phyloP scores from a whole-genome alignment of 176 grass and related monocot genomes.

The Triticum monococcum region DNA sequence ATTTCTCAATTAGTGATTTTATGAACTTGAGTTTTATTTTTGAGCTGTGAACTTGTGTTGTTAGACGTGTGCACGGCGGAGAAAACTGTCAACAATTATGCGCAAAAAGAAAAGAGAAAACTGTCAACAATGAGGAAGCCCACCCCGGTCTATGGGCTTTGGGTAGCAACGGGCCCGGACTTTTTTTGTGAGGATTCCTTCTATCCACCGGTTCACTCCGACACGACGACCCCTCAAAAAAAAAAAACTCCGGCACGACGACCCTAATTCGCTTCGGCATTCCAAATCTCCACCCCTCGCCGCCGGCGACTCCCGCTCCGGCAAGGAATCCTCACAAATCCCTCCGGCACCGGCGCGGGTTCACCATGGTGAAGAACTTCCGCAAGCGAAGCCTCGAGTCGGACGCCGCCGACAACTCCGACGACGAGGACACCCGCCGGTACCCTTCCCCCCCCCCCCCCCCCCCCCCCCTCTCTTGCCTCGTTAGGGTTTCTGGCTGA shows the following conservation, averaged over 20 bases:
- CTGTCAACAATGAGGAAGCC: no score
- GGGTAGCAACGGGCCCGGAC: neutral
- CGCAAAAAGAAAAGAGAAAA: no score
- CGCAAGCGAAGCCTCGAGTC: constrained; percentile 59
- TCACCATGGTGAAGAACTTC: constrained; percentile 55
- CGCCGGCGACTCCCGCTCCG: constrained; percentile 29
- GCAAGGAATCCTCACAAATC: neutral
- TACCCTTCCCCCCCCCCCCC: neutral
- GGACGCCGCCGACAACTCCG: constrained; percentile 52
- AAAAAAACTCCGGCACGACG: neutral
- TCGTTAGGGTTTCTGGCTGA: neutral
- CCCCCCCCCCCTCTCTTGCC: neutral
- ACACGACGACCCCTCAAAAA: no score
- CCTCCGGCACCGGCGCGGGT: neutral
- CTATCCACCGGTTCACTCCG: neutral
- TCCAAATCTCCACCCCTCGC: constrained; percentile 26
- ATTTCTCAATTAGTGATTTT: no score
- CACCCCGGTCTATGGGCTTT: neutral
- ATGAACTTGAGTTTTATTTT: no score
- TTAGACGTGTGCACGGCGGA: no score
- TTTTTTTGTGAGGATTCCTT: neutral
- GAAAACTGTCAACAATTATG: no score
- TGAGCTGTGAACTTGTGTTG: no score
- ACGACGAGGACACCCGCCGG: constrained; percentile 58
- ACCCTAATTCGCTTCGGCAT: neutral